phyloP scores from a whole-genome alignment of 192 early-diverging fungal species.

The Mortierella claussenii region DNA sequence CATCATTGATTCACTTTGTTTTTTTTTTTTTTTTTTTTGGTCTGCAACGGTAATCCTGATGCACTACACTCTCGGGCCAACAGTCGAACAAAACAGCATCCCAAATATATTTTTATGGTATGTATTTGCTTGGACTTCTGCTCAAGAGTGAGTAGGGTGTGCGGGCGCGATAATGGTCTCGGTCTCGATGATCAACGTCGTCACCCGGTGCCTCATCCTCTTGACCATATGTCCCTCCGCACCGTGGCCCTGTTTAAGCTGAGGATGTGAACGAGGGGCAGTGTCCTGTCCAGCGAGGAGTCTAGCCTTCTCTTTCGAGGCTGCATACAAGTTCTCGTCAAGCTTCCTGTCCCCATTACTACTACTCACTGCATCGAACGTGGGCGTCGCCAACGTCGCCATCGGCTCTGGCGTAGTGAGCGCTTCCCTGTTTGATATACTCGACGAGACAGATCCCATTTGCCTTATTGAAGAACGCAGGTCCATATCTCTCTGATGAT shows the following conservation, averaged over 20 bases:
- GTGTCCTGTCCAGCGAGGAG: too few species aligned
- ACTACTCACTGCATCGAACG: too few species aligned
- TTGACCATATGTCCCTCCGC: not conserved
- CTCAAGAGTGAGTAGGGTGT: not conserved
- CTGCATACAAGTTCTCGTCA: too few species aligned
- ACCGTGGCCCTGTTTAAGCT: not conserved
- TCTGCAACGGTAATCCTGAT: too few species aligned
- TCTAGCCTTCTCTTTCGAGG: too few species aligned
- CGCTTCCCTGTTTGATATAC: not conserved
- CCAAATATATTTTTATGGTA: too few species aligned
- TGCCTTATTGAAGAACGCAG: not conserved
- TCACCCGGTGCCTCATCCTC: constrained; percentile 16
- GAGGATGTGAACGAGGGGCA: too few species aligned
- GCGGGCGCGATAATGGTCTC: constrained; percentile 22
- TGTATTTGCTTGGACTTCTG: too few species aligned
- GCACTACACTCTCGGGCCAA: too few species aligned
- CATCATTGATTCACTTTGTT: not conserved
- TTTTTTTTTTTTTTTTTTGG: not conserved
- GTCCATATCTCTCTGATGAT: not conserved
- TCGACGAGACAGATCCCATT: not conserved
- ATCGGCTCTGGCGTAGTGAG: constrained; percentile 14
- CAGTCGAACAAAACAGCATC: too few species aligned
- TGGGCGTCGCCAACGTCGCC: not conserved
- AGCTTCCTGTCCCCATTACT: too few species aligned
- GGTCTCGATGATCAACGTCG: constrained; percentile 33